These are phyloP conservation scores for Selenicereus undatus DNA, from an alignment of 148 eudicot species.

Conservation along the genomic window DNA sequence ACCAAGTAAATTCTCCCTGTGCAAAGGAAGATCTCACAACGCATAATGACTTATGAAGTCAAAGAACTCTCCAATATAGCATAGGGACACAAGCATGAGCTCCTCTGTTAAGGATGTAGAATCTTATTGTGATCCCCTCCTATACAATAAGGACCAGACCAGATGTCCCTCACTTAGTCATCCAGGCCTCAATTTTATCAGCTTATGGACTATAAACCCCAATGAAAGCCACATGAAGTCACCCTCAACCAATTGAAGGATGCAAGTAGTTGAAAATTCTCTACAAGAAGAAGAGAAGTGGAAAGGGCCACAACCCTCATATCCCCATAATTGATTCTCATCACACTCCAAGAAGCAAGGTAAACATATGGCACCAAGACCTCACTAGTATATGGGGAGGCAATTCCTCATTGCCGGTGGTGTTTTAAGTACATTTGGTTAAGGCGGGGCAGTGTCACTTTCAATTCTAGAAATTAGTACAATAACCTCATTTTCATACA, in stretches of 20 bases:
- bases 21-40: no score
- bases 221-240: not conserved
- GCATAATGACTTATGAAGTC: not conserved
- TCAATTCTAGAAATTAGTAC: no score
- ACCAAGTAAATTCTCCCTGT: not conserved
- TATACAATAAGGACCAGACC: not conserved
- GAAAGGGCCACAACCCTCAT: not conserved
- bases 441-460: not conserved
- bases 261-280: not conserved
- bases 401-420: not conserved
- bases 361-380: not conserved
- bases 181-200: no score
- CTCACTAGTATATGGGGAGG: not conserved
- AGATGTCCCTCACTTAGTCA: not conserved
- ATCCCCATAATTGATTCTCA: not conserved
- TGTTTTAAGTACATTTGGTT: not conserved
- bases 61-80: not conserved
- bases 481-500: not conserved
- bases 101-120: not conserved
- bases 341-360: not conserved
- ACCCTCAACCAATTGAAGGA: not conserved
- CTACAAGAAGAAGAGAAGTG: not conserved
- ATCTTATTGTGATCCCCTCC: not conserved
- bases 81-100: not conserved
- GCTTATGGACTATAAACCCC: not conserved